Evolutionary conservation across 306 rosid genomes (phyloP).

Genomic region (Dryas alaskensis): DNA sequence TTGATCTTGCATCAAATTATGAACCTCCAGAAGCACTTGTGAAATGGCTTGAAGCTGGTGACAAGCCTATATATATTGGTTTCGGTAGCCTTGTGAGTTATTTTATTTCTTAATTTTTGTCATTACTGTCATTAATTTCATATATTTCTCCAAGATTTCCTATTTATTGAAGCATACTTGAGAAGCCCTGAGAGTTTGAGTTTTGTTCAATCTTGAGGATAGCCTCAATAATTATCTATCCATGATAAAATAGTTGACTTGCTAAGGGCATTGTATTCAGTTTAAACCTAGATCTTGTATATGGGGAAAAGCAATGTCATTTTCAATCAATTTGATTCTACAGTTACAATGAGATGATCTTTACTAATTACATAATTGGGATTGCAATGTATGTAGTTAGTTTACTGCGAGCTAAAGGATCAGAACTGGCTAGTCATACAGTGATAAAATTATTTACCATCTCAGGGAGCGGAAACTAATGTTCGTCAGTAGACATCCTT

Average conservation of each 20-base stretch:
- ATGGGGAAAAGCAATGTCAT: neutral
- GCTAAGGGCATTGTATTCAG: neutral
- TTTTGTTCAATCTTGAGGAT: neutral
- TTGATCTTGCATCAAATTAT: constrained; percentile 95
- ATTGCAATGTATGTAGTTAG: neutral
- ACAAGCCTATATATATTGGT: constrained; percentile 85
- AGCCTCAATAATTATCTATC: neutral
- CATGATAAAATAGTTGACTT: neutral
- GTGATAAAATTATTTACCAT: neutral
- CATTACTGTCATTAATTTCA: neutral
- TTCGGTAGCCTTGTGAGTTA: constrained; percentile 90
- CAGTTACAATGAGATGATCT: neutral
- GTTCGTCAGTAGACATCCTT: neutral
- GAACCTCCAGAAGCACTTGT: constrained; percentile 78
- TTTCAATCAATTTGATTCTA: neutral
- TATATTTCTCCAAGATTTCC: neutral
- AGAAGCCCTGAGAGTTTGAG: neutral
- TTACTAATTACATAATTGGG: neutral
- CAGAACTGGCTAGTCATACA: neutral
- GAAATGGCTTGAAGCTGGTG: constrained; percentile 90
- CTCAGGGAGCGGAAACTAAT: neutral
- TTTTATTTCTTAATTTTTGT: constrained; percentile 19
- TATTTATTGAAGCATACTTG: neutral
- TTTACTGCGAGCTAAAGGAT: neutral
- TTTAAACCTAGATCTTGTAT: neutral